Evolutionary conservation across 306 rosid species (phyloP).

Genomic region (Rosa rugosa): DNA sequence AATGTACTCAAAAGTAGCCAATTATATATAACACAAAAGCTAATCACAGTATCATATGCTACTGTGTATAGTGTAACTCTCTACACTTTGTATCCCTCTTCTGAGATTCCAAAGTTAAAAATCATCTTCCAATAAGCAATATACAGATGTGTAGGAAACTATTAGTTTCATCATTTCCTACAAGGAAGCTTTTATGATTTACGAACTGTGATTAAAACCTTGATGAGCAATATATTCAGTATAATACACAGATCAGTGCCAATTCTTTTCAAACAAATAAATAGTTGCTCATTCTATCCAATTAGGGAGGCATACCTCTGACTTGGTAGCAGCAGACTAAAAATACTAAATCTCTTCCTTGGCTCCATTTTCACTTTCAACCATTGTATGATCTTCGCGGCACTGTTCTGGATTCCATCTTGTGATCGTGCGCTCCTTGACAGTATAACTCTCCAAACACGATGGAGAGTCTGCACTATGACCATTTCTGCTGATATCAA

Average conservation of each 20-base stretch:
- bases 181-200: background rate
- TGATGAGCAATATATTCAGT: background rate
- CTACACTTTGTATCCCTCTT: background rate
- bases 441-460: background rate
- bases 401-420: constrained; percentile 10
- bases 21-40: too few relatives aligned
- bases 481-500: background rate
- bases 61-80: background rate
- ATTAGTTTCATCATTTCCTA: background rate
- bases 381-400: background rate
- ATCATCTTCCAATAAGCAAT: background rate
- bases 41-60: too few relatives aligned
- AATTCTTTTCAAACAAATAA: background rate
- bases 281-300: background rate
- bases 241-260: background rate
- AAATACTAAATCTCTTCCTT: background rate
- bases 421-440: background rate
- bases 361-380: background rate
- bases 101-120: background rate
- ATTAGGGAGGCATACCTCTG: background rate
- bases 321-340: background rate
- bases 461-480: background rate
- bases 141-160: background rate
- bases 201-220: background rate
- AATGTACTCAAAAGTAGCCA: too few relatives aligned